These are phyloP conservation scores for Dipteronia sinensis DNA, from an alignment of 345 rosid species.

Conservation along the genomic window DNA sequence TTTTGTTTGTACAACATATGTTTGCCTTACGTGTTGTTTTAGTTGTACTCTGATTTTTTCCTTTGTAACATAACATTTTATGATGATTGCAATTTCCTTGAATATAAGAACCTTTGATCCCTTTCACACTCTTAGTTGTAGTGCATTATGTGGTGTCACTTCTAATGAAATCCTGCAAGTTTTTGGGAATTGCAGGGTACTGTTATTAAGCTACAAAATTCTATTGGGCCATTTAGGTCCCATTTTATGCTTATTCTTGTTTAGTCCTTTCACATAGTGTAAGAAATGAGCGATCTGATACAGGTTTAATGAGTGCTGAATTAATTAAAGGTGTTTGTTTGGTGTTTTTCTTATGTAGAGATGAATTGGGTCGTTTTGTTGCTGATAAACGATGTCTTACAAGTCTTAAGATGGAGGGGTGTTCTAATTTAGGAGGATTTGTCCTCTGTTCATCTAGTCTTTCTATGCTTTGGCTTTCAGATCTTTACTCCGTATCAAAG, in stretches of 20 bases:
- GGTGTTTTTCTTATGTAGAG: conserved; percentile 46
- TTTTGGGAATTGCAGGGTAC: not conserved
- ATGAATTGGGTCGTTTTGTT: conserved; percentile 93
- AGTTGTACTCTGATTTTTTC: not conserved
- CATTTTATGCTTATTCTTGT: not conserved
- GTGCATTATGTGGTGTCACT: not conserved
- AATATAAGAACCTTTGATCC: not conserved
- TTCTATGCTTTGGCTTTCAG: conserved; percentile 85
- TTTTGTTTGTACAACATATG: not conserved
- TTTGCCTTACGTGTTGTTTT: not conserved
- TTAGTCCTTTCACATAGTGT: not conserved
- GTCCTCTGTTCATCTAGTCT: conserved; percentile 80
- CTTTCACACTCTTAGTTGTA: not conserved
- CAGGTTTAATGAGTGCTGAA: not conserved
- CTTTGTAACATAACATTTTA: not conserved
- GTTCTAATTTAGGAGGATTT: conserved; percentile 84
- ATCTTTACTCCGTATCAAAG: conserved; percentile 72
- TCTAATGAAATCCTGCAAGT: not conserved
- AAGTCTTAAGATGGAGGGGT: conserved; percentile 93
- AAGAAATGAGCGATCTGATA: not conserved
- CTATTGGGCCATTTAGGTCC: not conserved
- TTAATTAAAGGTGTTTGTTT: conserved; percentile 17
- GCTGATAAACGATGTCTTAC: conserved; percentile 82
- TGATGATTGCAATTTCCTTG: not conserved
- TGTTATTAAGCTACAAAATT: not conserved